Percentiles rank a stretch among this genome's conserved stretches.
Conservation (phyloP, 2,329 filamentous ascomycete genomes). For the Bimuria novae-zelandiae region DNA sequence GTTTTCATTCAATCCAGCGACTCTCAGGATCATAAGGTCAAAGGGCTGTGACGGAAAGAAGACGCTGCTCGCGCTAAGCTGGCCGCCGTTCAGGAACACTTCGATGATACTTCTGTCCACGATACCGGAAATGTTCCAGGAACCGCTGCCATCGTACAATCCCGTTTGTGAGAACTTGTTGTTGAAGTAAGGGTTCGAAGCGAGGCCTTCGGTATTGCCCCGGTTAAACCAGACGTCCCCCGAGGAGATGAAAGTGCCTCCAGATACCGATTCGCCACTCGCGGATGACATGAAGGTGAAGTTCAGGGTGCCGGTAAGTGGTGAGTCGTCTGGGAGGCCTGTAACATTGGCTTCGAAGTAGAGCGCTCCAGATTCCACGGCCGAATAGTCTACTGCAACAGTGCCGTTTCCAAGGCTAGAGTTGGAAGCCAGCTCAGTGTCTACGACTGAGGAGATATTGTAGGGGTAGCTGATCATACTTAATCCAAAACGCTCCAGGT, state of each 20-base stretch:
- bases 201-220: slow-evolving; percentile 54
- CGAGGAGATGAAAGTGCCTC: slow-evolving; percentile 54
- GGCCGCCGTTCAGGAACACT: slow-evolving; percentile 59
- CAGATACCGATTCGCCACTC: slow-evolving; percentile 55
- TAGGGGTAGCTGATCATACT: slow-evolving; percentile 58
- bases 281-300: slow-evolving; percentile 58
- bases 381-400: slow-evolving; percentile 57
- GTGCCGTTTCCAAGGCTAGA: slow-evolving; percentile 55
- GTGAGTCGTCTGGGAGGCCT: slow-evolving; percentile 5
- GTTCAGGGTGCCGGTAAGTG: slow-evolving; percentile 51
- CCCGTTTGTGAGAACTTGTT: slow-evolving; percentile 55
- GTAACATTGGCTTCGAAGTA: slow-evolving; percentile 61
- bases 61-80: slow-evolving; percentile 55
- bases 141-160: slow-evolving; percentile 32
- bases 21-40: slow-evolving; percentile 39
- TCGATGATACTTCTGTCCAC: slow-evolving; percentile 62
- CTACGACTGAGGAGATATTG: slow-evolving; percentile 55
- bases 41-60: slow-evolving; percentile 56
- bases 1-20: slow-evolving; percentile 42
- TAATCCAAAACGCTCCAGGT: slow-evolving; percentile 57
- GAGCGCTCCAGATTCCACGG: slow-evolving; percentile 56
- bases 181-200: slow-evolving; percentile 58
- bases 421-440: slow-evolving; percentile 48
- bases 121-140: slow-evolving; percentile 53
- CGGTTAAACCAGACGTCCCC: slow-evolving; percentile 59